Percentiles rank a stretch among this genome's conserved stretches.
Evolutionary conservation across 2,329 filamentous ascomycete species (phyloP).

Genomic region (Ceratocystis colombiana): DNA sequence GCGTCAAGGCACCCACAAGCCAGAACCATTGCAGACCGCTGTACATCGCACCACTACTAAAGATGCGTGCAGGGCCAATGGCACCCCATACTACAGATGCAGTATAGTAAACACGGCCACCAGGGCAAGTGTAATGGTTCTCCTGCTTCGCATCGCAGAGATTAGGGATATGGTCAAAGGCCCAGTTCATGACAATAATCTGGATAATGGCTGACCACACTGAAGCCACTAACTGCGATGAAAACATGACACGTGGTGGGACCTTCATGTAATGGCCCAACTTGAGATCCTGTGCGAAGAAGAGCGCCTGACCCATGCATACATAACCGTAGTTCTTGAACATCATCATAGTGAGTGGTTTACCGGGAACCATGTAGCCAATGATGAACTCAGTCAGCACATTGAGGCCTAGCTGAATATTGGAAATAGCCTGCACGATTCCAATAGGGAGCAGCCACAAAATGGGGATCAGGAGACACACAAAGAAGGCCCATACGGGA

Average conservation of each 20-base stretch:
- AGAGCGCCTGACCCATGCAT: slow-evolving; percentile 55
- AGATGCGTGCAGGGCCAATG: slow-evolving; percentile 61
- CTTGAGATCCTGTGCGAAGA: slow-evolving; percentile 56
- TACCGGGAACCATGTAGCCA: slow-evolving; percentile 62
- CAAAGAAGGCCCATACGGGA: slow-evolving; percentile 48
- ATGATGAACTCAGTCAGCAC: slow-evolving; percentile 64
- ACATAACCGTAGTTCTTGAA: slow-evolving; percentile 67
- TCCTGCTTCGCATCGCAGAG: slow-evolving; percentile 48
- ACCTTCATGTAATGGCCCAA: slow-evolving; percentile 60
- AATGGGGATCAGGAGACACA: slow-evolving; percentile 48
- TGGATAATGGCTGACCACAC: slow-evolving; percentile 54
- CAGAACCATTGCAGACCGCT: slow-evolving; percentile 58
- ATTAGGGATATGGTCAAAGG: slow-evolving; percentile 49
- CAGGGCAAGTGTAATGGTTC: slow-evolving; percentile 48
- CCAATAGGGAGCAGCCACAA: slow-evolving; percentile 52
- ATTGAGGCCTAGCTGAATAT: slow-evolving; percentile 56
- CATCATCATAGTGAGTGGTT: slow-evolving; percentile 64
- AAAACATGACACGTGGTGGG: slow-evolving; percentile 53
- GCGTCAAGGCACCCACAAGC: slow-evolving; percentile 54
- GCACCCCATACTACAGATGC: slow-evolving; percentile 63
- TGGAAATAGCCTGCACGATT: slow-evolving; percentile 51
- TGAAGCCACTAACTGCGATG: slow-evolving; percentile 48
- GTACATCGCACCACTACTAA: slow-evolving; percentile 54
- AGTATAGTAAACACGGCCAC: slow-evolving; percentile 52
- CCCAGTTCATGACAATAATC: slow-evolving; percentile 57